Percentiles rank a stretch among this genome's conserved stretches.
These are phyloP conservation scores for Otatea glauca DNA, from an alignment of 176 grass and related monocot genomes.

Conservation along the genomic window DNA sequence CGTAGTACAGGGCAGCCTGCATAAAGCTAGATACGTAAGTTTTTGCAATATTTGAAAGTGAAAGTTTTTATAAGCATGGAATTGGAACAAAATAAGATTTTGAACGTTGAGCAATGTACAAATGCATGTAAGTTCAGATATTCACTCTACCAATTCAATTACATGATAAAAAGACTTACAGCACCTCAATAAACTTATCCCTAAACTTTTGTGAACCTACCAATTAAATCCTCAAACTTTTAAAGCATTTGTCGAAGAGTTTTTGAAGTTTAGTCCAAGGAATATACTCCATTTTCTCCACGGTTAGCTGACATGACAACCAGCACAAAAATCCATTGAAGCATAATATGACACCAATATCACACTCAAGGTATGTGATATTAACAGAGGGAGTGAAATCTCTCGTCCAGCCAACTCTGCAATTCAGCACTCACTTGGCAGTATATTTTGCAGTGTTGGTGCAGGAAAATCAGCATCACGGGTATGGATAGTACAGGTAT, in stretches of 20 bases:
- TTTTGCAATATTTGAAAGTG: neutral
- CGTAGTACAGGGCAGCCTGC: slow-evolving; percentile 78
- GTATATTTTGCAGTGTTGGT: neutral
- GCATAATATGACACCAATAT: slow-evolving; percentile 1
- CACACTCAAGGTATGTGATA: neutral
- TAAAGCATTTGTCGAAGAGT: neutral
- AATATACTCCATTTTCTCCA: slow-evolving; percentile 5
- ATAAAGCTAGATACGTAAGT: neutral
- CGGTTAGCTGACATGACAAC: neutral
- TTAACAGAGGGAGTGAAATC: neutral
- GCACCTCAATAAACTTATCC: neutral
- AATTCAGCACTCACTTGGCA: neutral
- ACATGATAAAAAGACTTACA: neutral
- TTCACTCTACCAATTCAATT: neutral
- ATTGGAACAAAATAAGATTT: neutral
- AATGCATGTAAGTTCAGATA: neutral
- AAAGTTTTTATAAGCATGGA: neutral
- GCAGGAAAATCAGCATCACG: neutral
- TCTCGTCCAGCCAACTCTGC: neutral
- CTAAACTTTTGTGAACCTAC: neutral
- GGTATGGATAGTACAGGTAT: neutral
- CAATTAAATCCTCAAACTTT: neutral
- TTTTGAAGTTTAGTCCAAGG: neutral
- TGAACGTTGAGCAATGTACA: neutral
- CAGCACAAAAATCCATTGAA: neutral